Base-by-base conservation (phyloP, 768 basidiomycete species). In the Trametes sanguinea region DNA sequence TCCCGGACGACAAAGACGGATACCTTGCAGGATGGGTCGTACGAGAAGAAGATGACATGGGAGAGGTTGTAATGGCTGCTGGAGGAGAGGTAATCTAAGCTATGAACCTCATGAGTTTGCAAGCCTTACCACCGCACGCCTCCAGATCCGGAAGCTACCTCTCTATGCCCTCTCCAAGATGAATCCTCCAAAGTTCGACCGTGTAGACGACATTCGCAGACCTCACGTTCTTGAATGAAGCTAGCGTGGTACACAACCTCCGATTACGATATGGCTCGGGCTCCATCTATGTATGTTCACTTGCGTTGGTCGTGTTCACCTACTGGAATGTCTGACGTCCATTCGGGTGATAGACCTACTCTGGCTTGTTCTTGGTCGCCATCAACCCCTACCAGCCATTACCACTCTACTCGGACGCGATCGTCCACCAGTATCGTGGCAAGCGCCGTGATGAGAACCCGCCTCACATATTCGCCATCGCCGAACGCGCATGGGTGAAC, bases 151-250 rank as follows among this genome's bases (percentile, higher is more conserved):
- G 39, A 81, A 72, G 39, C 83, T 96, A 4, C 88, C 90, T 14
- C 81, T 94, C 64, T 89, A 93, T 65, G 84, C 87, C 22, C 76
- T 97, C 43, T 92, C 89, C 70, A 95, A 95, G 80, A 96, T 96
- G 95, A 98, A 98, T 71, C 95, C 95, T 29, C 95, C 95, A 47
- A 97, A 98, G 76, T 99, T 98, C 74, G 95, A 98, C 78, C 85
- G 94, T 35, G 95, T 95, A 4, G 94, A 95, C 66, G 97, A 99
- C 74, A 98, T 98, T 65, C n/a, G 97, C 97, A 44, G 95, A 98
- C 77, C 81, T 99, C 64, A 98, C 97, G 0, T 97, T 94, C 77
- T 80, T 98, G 61, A 98, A 98, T 73, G 97, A 99, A 81, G 95
- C 97, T 10, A 94, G 92, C 68, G 97, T 99, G 46, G 95, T 98